These are phyloP conservation scores for Salvia hispanica DNA, from an alignment of 257 asterid species.

Conservation along the genomic window DNA sequence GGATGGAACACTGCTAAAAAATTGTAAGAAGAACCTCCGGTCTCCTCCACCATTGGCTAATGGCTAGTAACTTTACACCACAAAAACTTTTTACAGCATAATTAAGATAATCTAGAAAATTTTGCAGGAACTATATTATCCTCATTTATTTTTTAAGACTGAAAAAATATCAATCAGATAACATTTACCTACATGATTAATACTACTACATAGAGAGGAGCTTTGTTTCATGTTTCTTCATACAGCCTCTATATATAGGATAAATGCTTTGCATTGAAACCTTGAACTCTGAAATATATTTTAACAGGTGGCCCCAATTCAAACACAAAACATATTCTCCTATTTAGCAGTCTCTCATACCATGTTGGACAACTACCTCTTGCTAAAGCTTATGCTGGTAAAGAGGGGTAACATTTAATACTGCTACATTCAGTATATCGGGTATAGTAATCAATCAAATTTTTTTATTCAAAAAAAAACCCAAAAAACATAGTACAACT, in stretches of 20 bases:
- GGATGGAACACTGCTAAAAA: neutral
- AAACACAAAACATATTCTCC: neutral
- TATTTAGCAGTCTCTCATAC: neutral
- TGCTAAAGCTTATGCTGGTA: neutral
- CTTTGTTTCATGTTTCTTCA: neutral
- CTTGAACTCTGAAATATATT: neutral
- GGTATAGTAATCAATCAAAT: slow-evolving; percentile 9
- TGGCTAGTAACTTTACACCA: neutral
- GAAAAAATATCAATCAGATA: neutral
- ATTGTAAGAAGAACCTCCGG: slow-evolving; percentile 13
- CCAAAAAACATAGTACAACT: neutral
- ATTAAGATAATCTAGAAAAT: neutral
- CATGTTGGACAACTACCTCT: neutral
- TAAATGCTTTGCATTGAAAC: neutral
- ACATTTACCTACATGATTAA: neutral
- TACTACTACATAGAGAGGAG: no score
- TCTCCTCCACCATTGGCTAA: slow-evolving; percentile 7
- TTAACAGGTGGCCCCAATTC: neutral
- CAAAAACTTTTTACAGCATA: slow-evolving; percentile 3
- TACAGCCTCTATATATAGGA: slow-evolving; percentile 2
- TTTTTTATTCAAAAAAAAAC: neutral
- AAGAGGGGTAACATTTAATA: neutral
- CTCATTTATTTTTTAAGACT: neutral
- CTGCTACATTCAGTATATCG: neutral
- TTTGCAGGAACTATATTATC: neutral